Conservation (phyloP, 2,329 filamentous ascomycete species). For the Aspergillus quadrilineatus region DNA sequence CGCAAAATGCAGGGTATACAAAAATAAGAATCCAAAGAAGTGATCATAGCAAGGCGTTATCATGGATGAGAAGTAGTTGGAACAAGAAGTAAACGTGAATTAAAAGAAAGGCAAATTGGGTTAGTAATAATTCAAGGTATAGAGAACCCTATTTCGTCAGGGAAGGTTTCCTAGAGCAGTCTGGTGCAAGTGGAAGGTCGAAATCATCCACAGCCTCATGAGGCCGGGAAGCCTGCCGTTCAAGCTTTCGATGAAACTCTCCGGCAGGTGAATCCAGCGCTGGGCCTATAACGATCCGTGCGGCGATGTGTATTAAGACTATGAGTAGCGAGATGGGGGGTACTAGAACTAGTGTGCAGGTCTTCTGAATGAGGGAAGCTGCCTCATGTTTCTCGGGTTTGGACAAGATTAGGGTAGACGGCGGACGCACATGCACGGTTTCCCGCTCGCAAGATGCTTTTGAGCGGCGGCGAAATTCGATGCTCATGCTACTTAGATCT, state of each 20-base stretch:
- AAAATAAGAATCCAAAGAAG: neutral
- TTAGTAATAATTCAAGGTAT: neutral
- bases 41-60: slow-evolving; percentile 10
- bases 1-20: slow-evolving; percentile 7
- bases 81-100: neutral
- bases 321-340: slow-evolving; percentile 77
- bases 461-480: slow-evolving; percentile 53
- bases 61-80: slow-evolving; percentile 6
- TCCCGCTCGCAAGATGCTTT: slow-evolving; percentile 57
- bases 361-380: slow-evolving; percentile 70
- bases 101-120: slow-evolving; percentile 6
- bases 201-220: slow-evolving; percentile 40
- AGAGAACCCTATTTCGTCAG: slow-evolving; percentile 19
- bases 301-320: slow-evolving; percentile 78
- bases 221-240: slow-evolving; percentile 16
- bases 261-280: slow-evolving; percentile 22
- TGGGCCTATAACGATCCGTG: slow-evolving; percentile 60
- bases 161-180: slow-evolving; percentile 18
- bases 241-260: slow-evolving; percentile 19
- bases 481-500: slow-evolving; percentile 32
- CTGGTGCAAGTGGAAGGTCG: slow-evolving; percentile 37
- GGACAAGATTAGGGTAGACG: slow-evolving; percentile 61
- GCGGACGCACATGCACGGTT: slow-evolving; percentile 66
- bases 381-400: slow-evolving; percentile 54
- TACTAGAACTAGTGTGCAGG: slow-evolving; percentile 71